Evolutionary conservation across 768 basidiomycete species (phyloP), one percentile per base, ranked within the genome.

Genomic region (Pulveroboletus sp.): DNA sequence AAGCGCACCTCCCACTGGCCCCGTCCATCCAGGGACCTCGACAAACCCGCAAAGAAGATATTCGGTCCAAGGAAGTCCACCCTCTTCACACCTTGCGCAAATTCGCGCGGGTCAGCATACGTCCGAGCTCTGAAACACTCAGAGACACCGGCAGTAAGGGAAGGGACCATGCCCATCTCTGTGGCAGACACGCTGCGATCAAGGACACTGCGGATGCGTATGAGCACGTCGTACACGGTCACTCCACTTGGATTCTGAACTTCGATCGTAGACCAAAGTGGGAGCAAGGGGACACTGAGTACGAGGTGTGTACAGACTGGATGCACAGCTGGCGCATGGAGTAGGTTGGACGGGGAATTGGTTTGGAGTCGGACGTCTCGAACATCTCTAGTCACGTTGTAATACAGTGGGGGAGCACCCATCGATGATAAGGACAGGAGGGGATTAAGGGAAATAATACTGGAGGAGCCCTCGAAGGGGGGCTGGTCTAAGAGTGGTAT

Each of bases 11-110:
- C 57, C 66, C 66, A 72, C 37, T 57, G 50, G 36, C 65, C 62
- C 18, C 39, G 62, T 8, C 63, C 68, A 8, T 61, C 57, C 37
- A 50, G 52, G 33, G 67, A 57, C 41, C 47, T 52, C 15, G 57
- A 55, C 18, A 73, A 39, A 9, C 72, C 72, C 9, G 49, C 60
- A 37, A 73, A 73, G 26, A 48, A 51, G 35, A 61, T 50, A 18
- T 61, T 59, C 2, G 54, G 59, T 30, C 69, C 68, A 51, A 73
- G 61, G 56, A 71, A 69, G 54, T 73, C 72, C 26, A 73, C 61
- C 58, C 70, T 55, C 62, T 71, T 73, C 26, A 73, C 51, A 8
- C 72, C 72, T 59, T 73, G 72, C 55, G 52, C 56, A 60, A 56
- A 64, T 61, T 73, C 70, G 58, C 63, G 57, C 59, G 59, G 66